Evolutionary conservation across 768 basidiomycete species (phyloP).

Genomic region (Coprinopsis cinerea): DNA sequence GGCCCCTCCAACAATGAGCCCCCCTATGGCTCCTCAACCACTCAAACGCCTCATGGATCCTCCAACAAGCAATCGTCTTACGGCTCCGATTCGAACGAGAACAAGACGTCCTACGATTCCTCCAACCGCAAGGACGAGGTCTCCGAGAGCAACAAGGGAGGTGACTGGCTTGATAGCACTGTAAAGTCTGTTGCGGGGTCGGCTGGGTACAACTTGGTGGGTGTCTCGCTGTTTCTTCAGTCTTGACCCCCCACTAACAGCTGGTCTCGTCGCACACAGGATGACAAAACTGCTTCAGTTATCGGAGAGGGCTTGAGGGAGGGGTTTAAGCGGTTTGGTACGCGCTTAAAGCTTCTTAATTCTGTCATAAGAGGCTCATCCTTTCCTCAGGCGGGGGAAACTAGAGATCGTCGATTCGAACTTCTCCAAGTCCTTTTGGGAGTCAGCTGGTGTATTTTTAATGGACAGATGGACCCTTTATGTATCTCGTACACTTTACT

Average conservation of each 20-base stretch:
- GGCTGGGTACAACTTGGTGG: slow-evolving; percentile 40
- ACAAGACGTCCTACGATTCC: slow-evolving; percentile 14
- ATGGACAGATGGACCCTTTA: too few species aligned
- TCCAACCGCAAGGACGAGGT: slow-evolving; percentile 14
- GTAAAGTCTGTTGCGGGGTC: slow-evolving; percentile 31
- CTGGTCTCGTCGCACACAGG: background rate
- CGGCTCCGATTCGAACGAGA: slow-evolving; percentile 8
- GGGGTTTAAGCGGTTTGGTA: slow-evolving; percentile 30
- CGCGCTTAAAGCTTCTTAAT: too few species aligned
- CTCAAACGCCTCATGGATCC: slow-evolving; percentile 12
- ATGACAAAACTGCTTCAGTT: background rate
- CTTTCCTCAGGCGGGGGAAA: too few species aligned
- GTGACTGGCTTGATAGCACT: slow-evolving; percentile 33
- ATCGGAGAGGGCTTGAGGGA: slow-evolving; percentile 25
- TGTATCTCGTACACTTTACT: too few species aligned
- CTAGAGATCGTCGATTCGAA: too few species aligned
- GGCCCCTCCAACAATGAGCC: too few species aligned
- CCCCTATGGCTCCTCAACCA: slow-evolving; percentile 10
- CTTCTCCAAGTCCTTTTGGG: too few species aligned
- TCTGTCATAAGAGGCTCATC: too few species aligned
- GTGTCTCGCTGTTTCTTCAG: slow-evolving; percentile 17
- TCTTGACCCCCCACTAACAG: background rate
- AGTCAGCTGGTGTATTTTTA: too few species aligned
- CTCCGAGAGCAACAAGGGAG: slow-evolving; percentile 9
- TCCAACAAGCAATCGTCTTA: slow-evolving; percentile 10